phyloP scores from a whole-genome alignment of 345 rosid species.

The Rhodamnia rubescens region DNA sequence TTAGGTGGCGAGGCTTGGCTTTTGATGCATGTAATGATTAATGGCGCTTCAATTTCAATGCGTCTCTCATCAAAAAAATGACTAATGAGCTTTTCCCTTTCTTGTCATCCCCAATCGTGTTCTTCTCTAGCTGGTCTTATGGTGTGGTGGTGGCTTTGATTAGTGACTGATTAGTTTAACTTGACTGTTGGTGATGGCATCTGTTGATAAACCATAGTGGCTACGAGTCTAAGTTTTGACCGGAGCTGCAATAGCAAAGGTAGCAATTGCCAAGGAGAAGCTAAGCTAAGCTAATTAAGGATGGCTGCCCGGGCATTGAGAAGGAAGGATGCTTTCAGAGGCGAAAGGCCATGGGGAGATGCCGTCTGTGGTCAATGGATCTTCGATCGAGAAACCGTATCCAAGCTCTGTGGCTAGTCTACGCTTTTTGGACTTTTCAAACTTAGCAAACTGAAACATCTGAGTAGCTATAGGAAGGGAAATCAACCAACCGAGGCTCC shows the following conservation, averaged over 20 bases:
- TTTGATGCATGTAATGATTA: not conserved
- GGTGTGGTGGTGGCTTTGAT: not conserved
- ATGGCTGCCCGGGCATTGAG: too few species aligned
- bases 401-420: too few species aligned
- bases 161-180: not conserved
- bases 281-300: not conserved
- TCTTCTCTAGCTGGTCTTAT: not conserved
- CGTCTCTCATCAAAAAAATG: not conserved
- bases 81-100: not conserved
- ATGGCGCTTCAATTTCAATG: not conserved
- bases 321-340: too few species aligned
- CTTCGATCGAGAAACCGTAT: too few species aligned
- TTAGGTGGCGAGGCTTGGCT: not conserved
- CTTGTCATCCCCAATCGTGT: not conserved
- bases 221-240: not conserved
- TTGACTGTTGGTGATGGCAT: not conserved
- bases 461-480: too few species aligned
- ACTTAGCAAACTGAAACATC: too few species aligned
- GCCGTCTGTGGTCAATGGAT: too few species aligned
- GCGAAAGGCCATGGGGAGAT: too few species aligned
- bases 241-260: not conserved
- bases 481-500: too few species aligned
- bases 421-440: too few species aligned
- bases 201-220: not conserved
- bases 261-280: not conserved